Conservation (phyloP, 2,329 filamentous ascomycete genomes). For the Penicillium concentricum region DNA sequence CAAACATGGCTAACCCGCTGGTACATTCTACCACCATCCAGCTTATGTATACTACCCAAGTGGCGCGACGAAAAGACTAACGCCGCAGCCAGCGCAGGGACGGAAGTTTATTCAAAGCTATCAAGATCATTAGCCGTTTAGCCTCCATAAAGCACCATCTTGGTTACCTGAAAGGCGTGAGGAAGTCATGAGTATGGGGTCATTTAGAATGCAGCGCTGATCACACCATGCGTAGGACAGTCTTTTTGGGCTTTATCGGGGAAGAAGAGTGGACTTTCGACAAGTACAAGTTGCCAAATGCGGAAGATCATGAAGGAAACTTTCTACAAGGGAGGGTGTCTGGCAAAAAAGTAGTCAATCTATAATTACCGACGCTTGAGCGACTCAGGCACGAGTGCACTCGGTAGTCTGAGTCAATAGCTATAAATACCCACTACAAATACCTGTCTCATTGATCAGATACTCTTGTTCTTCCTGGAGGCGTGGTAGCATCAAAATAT, state of each 20-base stretch:
- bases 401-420: not conserved
- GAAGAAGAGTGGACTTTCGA: not conserved
- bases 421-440: conserved; percentile 1
- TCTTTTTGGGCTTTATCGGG: not conserved
- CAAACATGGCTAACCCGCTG: not conserved
- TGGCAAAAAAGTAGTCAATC: not conserved
- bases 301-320: not conserved
- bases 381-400: not conserved
- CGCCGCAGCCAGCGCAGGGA: not conserved
- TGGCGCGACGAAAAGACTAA: not conserved
- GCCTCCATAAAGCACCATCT: not conserved
- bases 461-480: not conserved
- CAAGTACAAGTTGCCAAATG: not conserved
- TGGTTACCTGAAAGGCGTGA: not conserved
- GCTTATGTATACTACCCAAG: not conserved
- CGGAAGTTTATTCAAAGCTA: not conserved
- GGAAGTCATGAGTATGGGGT: not conserved
- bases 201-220: not conserved
- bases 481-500: not conserved
- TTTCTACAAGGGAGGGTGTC: not conserved
- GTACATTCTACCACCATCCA: not conserved
- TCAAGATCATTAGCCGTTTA: not conserved
- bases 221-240: not conserved
- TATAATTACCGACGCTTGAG: conserved; percentile 2
- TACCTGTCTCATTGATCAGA: not conserved